A percentile compares a stretch with the other conserved stretches of the same genome.
Evolutionary conservation across 768 basidiomycete genomes (phyloP).

Genomic region (Lactarius sp.): DNA sequence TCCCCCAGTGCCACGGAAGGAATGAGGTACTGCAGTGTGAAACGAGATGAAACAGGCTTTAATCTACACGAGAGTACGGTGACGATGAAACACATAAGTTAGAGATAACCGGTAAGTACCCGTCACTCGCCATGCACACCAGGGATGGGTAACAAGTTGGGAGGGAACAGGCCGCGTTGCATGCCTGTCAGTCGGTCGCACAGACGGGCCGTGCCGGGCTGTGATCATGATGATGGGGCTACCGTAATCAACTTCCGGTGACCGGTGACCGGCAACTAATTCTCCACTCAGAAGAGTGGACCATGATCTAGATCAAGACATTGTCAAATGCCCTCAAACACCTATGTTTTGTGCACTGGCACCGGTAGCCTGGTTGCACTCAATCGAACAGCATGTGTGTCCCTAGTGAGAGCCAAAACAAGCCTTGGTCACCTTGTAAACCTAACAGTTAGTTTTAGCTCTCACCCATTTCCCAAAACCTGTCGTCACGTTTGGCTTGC

Average conservation of each 20-base stretch:
- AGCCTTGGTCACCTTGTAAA: background rate
- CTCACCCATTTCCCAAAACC: background rate
- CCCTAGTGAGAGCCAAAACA: background rate
- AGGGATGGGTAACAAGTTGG: background rate
- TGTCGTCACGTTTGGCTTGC: slow-evolving; percentile 14
- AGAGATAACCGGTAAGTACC: slow-evolving; percentile 7
- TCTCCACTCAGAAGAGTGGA: background rate
- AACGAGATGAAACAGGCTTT: slow-evolving; percentile 8
- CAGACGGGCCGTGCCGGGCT: background rate
- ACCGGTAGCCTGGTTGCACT: slow-evolving; percentile 5
- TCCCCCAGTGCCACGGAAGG: slow-evolving; percentile 7
- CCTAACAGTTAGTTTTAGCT: background rate
- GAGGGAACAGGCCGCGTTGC: background rate
- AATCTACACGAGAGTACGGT: background rate
- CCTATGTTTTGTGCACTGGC: slow-evolving; percentile 5
- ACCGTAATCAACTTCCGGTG: background rate
- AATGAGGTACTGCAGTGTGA: slow-evolving; percentile 1
- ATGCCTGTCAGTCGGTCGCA: slow-evolving; percentile 7
- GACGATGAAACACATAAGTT: slow-evolving; percentile 13
- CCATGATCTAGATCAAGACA: slow-evolving; percentile 1
- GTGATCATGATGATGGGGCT: background rate
- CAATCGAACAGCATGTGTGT: slow-evolving; percentile 8
- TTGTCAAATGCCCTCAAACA: background rate
- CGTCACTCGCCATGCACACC: background rate
- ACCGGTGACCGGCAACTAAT: slow-evolving; percentile 16